Evolutionary conservation across 75 land plant species (phyloP), one percentile per base, ranked within the genome.

Genomic region (Sequoia sempervirens): DNA sequence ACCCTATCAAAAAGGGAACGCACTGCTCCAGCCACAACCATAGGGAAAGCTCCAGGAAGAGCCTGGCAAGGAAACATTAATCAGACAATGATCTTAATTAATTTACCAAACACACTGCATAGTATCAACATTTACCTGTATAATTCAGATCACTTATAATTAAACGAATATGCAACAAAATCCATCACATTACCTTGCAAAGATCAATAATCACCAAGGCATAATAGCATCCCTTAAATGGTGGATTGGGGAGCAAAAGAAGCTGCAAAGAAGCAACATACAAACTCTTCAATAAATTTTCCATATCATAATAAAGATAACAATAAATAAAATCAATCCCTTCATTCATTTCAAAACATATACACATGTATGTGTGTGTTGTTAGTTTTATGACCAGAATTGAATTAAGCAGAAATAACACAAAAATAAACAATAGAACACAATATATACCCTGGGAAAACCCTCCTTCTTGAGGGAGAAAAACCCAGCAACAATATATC

Each of bases 1-100:
- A 97, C 91, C 85, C 83, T 91, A 38, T 91, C 93, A 90, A 97
- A 97, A 50, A 97, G 91, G 41, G 96, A 89, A 46, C 96, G 99
- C 10, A 97, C 99, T 46, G 95, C 96, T 56, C 92, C 99, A 82
- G 96, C 99, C 41, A 97, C 91, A 72, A 97, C 98, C 17, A 93
- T 92, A 80, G 99, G 99, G 84, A 97, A 97, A 34, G 99, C 98
- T 17, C 96, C 98, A 78, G 99, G 99, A 84, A 97, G 92, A 50
- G 99, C 99, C 98, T 96, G 82, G 50, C 10, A 12, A 81, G n/a
- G 20, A 10, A 5, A 68, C 37, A 38, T 80, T 30, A 58, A 20
- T 17, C 38, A 58, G 75, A n/a, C 69, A 20, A 1, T 18, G 20
- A 9, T 26, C 38, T 50, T 11, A 64, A 82, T 82, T 10, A 73